Evolutionary conservation across 1,139 yeast species (phyloP), one percentile per base, ranked within the genome.

Genomic region (Yarrowia galli): DNA sequence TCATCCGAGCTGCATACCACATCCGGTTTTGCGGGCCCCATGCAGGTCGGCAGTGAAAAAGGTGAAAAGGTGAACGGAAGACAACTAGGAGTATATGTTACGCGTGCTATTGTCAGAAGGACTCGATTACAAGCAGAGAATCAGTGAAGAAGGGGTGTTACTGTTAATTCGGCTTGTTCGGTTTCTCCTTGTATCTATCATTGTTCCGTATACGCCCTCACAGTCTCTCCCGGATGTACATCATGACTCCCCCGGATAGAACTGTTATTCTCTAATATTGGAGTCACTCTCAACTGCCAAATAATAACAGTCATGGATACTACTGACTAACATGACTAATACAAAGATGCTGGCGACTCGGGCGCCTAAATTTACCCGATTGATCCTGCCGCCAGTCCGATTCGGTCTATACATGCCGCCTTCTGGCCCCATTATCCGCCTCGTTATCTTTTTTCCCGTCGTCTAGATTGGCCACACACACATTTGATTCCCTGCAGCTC

Each of bases 1-100:
- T 53, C 60, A 51, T 53, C 43, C 60, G 60, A 53, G 20, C 60
- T 53, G 60, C 60, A 54, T 54, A 48, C 60, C 60, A 54, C 60
- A 54, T 23, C 45, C 60, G 60, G 45, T 38, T 22, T 54, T 38
- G 60, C 60, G 60, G 45, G 9, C 22, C 15, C 32, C 35, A 38
- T 54, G 60, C 60, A 54, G 60, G 60, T 36, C n/a, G 18, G 58
- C 60, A 23, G 40, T 7, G 20, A 25, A 40, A 23, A 25, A 38
- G 28, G 25, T 28, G 32, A 28, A 28, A 1, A 28, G 32, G n/a
- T n/a, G n/a, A n/a, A n/a, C n/a, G n/a, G n/a, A n/a, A n/a, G n/a
- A n/a, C n/a, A n/a, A n/a, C n/a, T n/a, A n/a, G n/a, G n/a, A n/a
- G n/a, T n/a, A n/a, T n/a, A n/a, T n/a, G n/a, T n/a, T n/a, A n/a